phyloP scores from a whole-genome alignment of 495 filamentous ascomycete species.

The Penicillium longicatenatum region DNA sequence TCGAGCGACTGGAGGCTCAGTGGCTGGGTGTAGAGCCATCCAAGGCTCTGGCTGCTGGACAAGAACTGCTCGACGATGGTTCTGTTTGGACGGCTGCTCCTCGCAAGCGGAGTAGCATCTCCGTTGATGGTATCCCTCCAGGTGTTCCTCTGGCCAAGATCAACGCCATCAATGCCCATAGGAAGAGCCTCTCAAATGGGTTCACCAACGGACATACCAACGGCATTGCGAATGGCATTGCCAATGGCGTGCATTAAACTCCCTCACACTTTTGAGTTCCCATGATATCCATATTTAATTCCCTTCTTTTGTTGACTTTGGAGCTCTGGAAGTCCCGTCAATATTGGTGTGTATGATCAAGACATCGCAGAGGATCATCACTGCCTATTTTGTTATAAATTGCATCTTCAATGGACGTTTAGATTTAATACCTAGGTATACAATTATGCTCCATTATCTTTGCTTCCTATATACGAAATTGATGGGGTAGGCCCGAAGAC shows the following conservation, averaged over 20 bases:
- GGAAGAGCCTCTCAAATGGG: conserved; percentile 13
- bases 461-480: too few species aligned
- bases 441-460: too few species aligned
- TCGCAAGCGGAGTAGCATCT: conserved; percentile 26
- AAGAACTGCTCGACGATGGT: conserved; percentile 39
- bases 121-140: conserved; percentile 21
- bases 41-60: conserved; percentile 36
- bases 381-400: too few species aligned
- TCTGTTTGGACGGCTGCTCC: conserved; percentile 24
- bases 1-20: conserved; percentile 41
- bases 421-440: too few species aligned
- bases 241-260: conserved; percentile 20
- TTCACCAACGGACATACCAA: conserved; percentile 14
- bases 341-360: neutral
- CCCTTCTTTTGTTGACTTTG: neutral
- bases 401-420: neutral
- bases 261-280: neutral
- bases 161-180: conserved; percentile 8
- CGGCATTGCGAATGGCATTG: conserved; percentile 18
- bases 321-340: neutral
- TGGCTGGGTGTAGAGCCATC: conserved; percentile 50
- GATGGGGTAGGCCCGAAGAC: too few species aligned
- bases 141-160: conserved; percentile 25
- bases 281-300: neutral
- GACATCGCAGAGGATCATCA: too few species aligned